Base-by-base conservation (phyloP, 1,284 basidiomycete species). In the Ceratobasidium papillatum region DNA sequence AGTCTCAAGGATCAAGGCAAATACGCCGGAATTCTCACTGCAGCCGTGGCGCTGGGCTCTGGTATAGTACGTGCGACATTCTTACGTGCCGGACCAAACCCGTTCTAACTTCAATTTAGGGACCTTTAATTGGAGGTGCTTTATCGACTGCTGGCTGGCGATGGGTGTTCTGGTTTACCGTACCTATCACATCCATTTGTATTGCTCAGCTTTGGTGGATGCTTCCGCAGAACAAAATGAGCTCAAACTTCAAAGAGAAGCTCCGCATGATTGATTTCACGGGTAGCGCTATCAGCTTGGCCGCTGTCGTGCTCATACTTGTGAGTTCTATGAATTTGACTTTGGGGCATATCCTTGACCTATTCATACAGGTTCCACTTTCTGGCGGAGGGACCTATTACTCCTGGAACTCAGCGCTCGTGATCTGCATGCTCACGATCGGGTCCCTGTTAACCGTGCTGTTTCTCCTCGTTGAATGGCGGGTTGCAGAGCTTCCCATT, bases 1-100 rank as follows among this genome's bases (percentile, higher is more conserved):
- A 87, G 91, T 1, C 81, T 94, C 41, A 84, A 90, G 19, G 91
- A 91, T 65, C 91, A 92, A 79, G 92, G 90, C 8, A 91, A 90
- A 78, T 94, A 90, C 76, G 87, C 87, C 11, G 91, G 92, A 2
- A 81, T 89, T 1, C 84, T 94, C 58, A 93, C 93, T 62, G 89
- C 91, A 0, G 58, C 71, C 34, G 59, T 73, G 3, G 71, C 71
- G 1, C n/a, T 73, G 36, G 71, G 71, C 47, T 62, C 71, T 9
- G 71, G 71, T 32, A 63, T 73, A 25, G 71, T 73, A 27, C n/a
- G 68, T 51, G 7, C 8, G 2, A 19, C 36, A 25, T 41, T 3
- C 63, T 19, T 14, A 1, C 9, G 1, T 19, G 9, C 4, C 17
- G 22, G 8, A 1, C 34, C 14, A 9, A 49, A n/a, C 2, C 27